A percentile compares a stretch with the other conserved stretches of the same genome.
These are phyloP conservation scores for Jimgerdemannia lactiflua DNA, from an alignment of 192 early-diverging fungal species.

Conservation along the genomic window DNA sequence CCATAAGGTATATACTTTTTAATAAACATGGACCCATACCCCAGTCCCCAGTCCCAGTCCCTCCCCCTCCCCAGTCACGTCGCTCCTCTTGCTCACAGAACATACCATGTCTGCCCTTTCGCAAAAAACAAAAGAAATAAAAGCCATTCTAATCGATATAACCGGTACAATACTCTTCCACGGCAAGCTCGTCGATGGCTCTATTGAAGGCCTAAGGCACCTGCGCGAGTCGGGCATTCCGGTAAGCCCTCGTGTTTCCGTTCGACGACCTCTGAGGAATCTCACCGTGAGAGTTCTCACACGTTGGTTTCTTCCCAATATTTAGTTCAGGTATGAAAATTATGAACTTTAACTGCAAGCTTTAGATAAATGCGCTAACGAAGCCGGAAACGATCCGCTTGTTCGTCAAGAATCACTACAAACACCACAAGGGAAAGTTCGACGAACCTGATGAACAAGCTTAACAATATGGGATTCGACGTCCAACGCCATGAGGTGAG, in stretches of 20 bases:
- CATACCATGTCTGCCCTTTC: no score
- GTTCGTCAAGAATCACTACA: slow-evolving; percentile 67
- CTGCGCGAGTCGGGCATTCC: slow-evolving; percentile 58
- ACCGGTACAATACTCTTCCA: slow-evolving; percentile 81
- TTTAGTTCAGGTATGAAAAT: not conserved
- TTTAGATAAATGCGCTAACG: no score
- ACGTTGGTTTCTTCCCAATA: not conserved
- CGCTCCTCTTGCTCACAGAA: no score
- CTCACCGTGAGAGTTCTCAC: not conserved
- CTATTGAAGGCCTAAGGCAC: slow-evolving; percentile 59
- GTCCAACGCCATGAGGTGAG: slow-evolving; percentile 55
- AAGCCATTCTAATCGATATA: slow-evolving; percentile 72
- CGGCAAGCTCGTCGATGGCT: slow-evolving; percentile 57
- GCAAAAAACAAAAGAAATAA: not conserved
- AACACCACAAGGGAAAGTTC: slow-evolving; percentile 84
- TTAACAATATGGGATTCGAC: slow-evolving; percentile 65
- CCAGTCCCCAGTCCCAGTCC: no score
- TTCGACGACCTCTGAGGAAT: not conserved
- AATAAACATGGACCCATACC: no score
- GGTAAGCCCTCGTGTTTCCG: slow-evolving; percentile 10
- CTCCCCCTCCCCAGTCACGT: no score
- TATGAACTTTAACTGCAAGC: no score
- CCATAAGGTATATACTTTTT: no score
- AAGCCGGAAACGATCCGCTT: not conserved
- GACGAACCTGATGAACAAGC: slow-evolving; percentile 48